A percentile compares a stretch with the other conserved stretches of the same genome.
Evolutionary conservation across 805 yeast species (phyloP).

Genomic region (Komagataella mondaviorum): DNA sequence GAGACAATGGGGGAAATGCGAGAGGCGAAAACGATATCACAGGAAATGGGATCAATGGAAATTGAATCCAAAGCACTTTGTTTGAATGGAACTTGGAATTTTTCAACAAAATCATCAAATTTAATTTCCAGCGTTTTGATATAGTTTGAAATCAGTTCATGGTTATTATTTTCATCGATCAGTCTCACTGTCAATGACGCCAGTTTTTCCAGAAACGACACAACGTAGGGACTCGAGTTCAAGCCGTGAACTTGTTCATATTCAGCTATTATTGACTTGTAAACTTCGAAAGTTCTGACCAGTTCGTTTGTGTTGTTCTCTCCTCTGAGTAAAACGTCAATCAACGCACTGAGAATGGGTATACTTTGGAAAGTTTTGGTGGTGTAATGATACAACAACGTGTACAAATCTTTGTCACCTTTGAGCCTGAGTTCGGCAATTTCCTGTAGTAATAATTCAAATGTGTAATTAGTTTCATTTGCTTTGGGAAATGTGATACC

Average conservation of each 20-base stretch:
- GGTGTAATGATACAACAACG: background rate
- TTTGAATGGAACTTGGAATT: background rate
- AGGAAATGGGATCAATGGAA: background rate
- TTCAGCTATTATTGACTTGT: background rate
- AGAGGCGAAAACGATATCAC: background rate
- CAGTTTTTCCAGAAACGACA: background rate
- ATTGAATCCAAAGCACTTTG: background rate
- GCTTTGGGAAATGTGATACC: background rate
- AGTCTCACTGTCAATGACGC: background rate
- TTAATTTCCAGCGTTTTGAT: background rate
- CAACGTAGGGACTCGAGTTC: background rate
- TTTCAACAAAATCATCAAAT: background rate
- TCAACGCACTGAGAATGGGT: background rate
- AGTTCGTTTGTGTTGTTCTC: background rate
- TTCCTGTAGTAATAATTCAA: background rate
- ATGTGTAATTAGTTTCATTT: background rate
- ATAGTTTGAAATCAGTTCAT: background rate
- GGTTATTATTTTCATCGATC: background rate
- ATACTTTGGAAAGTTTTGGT: background rate
- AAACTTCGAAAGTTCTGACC: background rate
- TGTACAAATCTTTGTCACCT: background rate
- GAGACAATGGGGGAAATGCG: background rate
- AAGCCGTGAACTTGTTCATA: background rate
- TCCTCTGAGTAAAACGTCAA: background rate
- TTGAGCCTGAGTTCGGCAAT: background rate